Percentiles rank a stretch among this genome's conserved stretches.
Conservation (phyloP, 768 basidiomycete species). For the Solioccasus polychromus region DNA sequence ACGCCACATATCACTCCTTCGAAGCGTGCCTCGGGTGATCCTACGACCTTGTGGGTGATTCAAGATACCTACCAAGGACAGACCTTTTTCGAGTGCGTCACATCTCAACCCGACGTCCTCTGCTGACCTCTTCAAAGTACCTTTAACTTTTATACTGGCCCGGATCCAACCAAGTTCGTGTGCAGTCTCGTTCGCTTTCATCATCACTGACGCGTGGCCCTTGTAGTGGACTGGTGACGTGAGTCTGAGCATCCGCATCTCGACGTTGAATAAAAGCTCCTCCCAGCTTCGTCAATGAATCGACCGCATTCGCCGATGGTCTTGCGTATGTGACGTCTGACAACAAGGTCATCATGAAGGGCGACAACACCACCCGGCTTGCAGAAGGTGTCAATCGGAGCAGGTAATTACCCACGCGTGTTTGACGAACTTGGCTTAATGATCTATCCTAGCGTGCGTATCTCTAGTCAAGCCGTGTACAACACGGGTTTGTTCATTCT, state of each 20-base stretch:
- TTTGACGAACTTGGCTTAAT: conserved; percentile 2
- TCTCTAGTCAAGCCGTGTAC: conserved; percentile 61
- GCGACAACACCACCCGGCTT: conserved; percentile 63
- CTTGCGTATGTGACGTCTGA: conserved; percentile 58
- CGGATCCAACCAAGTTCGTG: conserved; percentile 62
- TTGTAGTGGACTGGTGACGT: conserved; percentile 69
- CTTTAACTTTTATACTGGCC: conserved; percentile 56
- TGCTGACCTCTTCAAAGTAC: conserved; percentile 36
- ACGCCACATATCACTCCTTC: conserved; percentile 3
- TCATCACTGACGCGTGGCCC: conserved; percentile 12
- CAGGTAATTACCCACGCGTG: conserved; percentile 42
- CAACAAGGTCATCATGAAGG: conserved; percentile 70
- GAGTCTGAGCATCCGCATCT: conserved; percentile 25
- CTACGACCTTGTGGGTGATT: conserved; percentile 60
- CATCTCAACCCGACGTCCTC: neutral
- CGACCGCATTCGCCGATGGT: conserved; percentile 48
- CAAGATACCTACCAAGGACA: conserved; percentile 65
- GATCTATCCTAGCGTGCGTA: conserved; percentile 57
- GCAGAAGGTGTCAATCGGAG: conserved; percentile 51
- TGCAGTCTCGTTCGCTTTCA: conserved; percentile 6
- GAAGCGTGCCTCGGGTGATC: conserved; percentile 15
- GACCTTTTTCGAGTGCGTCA: conserved; percentile 68
- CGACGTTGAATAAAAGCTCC: conserved; percentile 8
- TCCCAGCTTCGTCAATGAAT: conserved; percentile 58
- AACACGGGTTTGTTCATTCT: conserved; percentile 82